Conservation (phyloP, 108 stramenopile genomes). For the Craspedostauros australis region DNA sequence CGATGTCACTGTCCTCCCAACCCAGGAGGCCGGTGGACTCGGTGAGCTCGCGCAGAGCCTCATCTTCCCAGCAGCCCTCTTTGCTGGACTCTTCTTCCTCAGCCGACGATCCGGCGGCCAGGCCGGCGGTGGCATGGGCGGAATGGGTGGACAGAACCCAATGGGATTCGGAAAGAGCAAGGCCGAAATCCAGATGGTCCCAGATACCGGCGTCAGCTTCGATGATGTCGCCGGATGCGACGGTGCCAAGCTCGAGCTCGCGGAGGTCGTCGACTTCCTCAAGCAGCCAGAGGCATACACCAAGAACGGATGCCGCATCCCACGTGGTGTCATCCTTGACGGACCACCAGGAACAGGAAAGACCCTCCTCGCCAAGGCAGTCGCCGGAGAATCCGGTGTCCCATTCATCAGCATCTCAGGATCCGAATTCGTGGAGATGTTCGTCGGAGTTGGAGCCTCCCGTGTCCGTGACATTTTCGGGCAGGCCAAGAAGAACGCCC, state of each 20-base stretch:
- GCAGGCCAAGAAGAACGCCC: constrained; percentile 90
- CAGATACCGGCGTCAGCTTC: constrained; percentile 86
- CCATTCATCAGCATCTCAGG: constrained; percentile 93
- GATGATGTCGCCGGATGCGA: constrained; percentile 97
- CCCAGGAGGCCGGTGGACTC: constrained; percentile 67
- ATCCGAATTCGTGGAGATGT: constrained; percentile 98
- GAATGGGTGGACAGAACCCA: constrained; percentile 67
- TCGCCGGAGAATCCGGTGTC: constrained; percentile 97
- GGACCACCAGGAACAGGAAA: constrained; percentile 84
- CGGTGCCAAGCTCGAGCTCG: constrained; percentile 88
- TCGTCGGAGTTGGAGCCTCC: constrained; percentile 95
- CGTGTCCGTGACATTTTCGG: constrained; percentile 94
- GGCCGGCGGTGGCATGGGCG: constrained; percentile 51
- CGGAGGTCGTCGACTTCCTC: constrained; percentile 97
- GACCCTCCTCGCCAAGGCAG: constrained; percentile 94
- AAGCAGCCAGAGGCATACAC: constrained; percentile 88
- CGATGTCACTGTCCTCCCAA: constrained; percentile 81
- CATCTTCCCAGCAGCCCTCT: constrained; percentile 81
- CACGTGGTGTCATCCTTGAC: constrained; percentile 74
- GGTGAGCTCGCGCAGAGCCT: constrained; percentile 77
- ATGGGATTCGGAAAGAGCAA: constrained; percentile 87
- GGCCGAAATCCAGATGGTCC: constrained; percentile 85
- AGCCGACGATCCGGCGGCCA: constrained; percentile 68
- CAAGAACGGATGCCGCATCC: constrained; percentile 80
- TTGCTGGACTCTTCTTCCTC: constrained; percentile 91